Evolutionary conservation across 2,329 filamentous ascomycete genomes (phyloP), one percentile per base, ranked within the genome.

Genomic region (Boeremia exigua): DNA sequence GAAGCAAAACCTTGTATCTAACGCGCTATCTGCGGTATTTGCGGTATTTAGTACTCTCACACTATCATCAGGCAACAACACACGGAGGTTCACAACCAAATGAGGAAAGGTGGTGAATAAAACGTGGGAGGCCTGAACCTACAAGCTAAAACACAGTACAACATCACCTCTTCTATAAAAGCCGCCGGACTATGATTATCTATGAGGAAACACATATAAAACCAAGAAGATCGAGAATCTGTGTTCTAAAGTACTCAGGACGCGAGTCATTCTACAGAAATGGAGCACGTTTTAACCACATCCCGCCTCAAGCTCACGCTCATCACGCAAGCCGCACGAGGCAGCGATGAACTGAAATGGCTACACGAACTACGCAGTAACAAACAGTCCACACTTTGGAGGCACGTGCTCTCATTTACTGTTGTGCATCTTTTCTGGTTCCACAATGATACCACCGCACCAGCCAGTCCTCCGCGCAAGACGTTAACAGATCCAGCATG

Each of bases 311-410:
- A 72, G 34, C 55, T 75, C 44, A 74, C 68, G 12, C 63, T 72
- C 12, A 25, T 75, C 25, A 65, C 61, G 17, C 66, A 54, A 30
- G 65, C 65, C 10, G 69, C 70, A 23, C 53, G 55, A 50, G 70
- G 67, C 44, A 72, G 70, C 58, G 56, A 58, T 17, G 73, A 75
- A 46, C 46, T 75, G n/a, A 61, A 63, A n/a, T 74, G 72, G 71
- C 25, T 73, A n/a, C 71, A 75, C 48, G 58, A 68, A 53, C 14
- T 75, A 12, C 59, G 65, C 19, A 75, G 67, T 39, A 51, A 75
- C 47, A 62, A 69, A 48, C 58, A 71, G 25, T 43, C 63, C 27
- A 69, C 63, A 27, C 64, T 55, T 52, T 75, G 72, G 71, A 75
- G 70, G 73, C 71, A 67, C 55, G 36, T 45, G 8, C 19, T 29